Conservation (phyloP, 2,329 filamentous ascomycete genomes). For the Diaporthe sp. region DNA sequence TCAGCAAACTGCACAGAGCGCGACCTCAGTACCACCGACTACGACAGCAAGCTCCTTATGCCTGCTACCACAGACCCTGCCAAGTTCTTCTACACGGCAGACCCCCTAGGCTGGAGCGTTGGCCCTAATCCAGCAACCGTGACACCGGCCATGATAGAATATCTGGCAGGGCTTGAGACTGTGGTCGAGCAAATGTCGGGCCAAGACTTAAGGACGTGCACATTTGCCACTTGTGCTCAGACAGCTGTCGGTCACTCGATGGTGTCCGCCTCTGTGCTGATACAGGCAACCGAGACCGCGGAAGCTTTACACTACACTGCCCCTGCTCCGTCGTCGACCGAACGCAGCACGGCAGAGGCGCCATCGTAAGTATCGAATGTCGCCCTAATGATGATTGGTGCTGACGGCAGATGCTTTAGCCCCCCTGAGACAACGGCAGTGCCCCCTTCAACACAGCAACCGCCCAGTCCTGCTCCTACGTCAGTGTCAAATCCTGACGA, state of each 20-base stretch:
- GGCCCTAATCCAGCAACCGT: constrained; percentile 6
- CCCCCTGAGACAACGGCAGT: not conserved
- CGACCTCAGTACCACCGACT: not conserved
- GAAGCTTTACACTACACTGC: constrained; percentile 19
- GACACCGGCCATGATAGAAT: constrained; percentile 8
- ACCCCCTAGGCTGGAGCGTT: not conserved
- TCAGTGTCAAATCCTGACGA: not conserved
- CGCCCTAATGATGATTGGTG: not conserved
- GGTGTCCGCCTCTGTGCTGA: not conserved
- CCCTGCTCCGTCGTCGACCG: not conserved
- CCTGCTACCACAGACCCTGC: constrained; percentile 15
- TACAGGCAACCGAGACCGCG: not conserved
- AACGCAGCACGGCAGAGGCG: not conserved
- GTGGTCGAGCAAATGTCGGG: constrained; percentile 15
- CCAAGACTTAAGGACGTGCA: constrained; percentile 1
- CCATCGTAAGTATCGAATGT: not conserved
- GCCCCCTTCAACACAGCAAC: not conserved
- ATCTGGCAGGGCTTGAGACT: constrained; percentile 7
- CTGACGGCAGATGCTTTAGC: not conserved
- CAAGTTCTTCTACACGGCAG: constrained; percentile 16
- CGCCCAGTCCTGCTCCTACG: not conserved
- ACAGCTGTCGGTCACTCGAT: constrained; percentile 13
- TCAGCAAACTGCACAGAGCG: constrained; percentile 23
- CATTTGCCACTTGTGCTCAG: constrained; percentile 16
- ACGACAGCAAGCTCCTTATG: not conserved